Evolutionary conservation across 768 basidiomycete species (phyloP).

Genomic region (Boletellus ananiceps): DNA sequence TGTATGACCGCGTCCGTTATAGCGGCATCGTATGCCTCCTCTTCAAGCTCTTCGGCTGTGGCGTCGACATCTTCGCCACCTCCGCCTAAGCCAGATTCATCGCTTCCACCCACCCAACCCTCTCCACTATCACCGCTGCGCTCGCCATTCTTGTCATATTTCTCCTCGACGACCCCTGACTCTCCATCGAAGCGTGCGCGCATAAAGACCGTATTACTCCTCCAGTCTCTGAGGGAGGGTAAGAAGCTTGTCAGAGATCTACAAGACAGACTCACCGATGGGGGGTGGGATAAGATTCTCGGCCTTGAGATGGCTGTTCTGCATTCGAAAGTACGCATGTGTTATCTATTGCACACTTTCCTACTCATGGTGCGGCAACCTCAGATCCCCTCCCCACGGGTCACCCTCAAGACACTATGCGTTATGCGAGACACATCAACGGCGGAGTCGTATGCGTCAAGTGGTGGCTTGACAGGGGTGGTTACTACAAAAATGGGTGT

Average conservation of each 20-base stretch:
- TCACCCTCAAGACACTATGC: constrained; percentile 62
- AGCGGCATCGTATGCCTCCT: constrained; percentile 54
- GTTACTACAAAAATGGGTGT: constrained; percentile 51
- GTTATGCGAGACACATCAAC: constrained; percentile 68
- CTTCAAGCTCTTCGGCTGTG: constrained; percentile 7
- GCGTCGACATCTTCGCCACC: constrained; percentile 1
- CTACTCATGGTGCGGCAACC: not conserved
- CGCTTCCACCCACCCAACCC: not conserved
- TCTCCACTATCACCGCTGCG: constrained; percentile 9
- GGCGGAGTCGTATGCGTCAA: constrained; percentile 83
- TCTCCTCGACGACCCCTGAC: constrained; percentile 78
- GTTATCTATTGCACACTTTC: not conserved
- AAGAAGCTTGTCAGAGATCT: constrained; percentile 15
- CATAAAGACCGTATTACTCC: constrained; percentile 71
- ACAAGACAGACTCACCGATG: constrained; percentile 15
- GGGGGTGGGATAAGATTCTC: constrained; percentile 46
- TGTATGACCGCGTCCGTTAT: not conserved
- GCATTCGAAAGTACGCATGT: constrained; percentile 59
- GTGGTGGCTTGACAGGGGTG: constrained; percentile 60
- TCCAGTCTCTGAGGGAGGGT: constrained; percentile 43
- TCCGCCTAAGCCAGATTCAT: constrained; percentile 9
- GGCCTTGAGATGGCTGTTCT: constrained; percentile 74
- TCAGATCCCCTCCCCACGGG: constrained; percentile 12
- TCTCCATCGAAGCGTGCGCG: constrained; percentile 68
- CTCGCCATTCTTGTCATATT: constrained; percentile 52